Base-by-base conservation (phyloP, 495 filamentous ascomycete species). In the Aspergillus egyptiacus region DNA sequence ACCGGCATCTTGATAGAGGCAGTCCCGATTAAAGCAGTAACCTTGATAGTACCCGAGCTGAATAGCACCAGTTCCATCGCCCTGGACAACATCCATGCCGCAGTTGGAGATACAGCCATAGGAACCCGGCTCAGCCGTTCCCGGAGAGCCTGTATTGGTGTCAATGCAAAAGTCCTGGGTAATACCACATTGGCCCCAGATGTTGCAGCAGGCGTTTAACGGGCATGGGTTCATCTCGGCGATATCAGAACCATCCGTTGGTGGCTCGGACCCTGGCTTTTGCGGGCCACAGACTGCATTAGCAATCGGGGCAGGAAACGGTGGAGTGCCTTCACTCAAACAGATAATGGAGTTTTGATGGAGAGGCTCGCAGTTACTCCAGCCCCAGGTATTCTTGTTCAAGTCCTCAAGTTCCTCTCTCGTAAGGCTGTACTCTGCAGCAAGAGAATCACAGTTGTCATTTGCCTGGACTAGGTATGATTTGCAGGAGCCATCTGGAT, bases 81-180 rank as follows among this genome's bases (percentile, higher is more conserved):
- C n/a, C 0, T 54, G 62, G 18, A 62, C 57, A n/a, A 76, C 64
- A 5, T 68, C 51, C 4, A 51, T 67, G 2, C 71, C 75, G 48
- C 74, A 78, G 54, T 71, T 72, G 18, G 58, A 71, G 22, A 75
- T 69, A 57, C 75, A 79, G 4, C 70, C 70, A 48, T 71, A 64
- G 0, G 55, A 62, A 20, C 54, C 61, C 0, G 40, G 31, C 9
- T 42, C 20, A 0, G 64, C 39, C 0, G 68, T 72, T 1, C 73
- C 73, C 0, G 73, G 72, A 2, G 60, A 53, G 38, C 68, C 57
- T 4, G 57, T 65, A 3, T 30, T 13, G 3, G 57, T 50, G 1
- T 50, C 51, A 8, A 48, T 66, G 47, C 76, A 81, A 45, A 76
- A 79, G 0, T 78, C 72, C 0, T 17, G 19, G 0, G 64, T 73